Percentiles rank a stretch among this genome's conserved stretches.
Evolutionary conservation across 345 rosid species (phyloP).

Genomic region (Pseudoturritis turrita): DNA sequence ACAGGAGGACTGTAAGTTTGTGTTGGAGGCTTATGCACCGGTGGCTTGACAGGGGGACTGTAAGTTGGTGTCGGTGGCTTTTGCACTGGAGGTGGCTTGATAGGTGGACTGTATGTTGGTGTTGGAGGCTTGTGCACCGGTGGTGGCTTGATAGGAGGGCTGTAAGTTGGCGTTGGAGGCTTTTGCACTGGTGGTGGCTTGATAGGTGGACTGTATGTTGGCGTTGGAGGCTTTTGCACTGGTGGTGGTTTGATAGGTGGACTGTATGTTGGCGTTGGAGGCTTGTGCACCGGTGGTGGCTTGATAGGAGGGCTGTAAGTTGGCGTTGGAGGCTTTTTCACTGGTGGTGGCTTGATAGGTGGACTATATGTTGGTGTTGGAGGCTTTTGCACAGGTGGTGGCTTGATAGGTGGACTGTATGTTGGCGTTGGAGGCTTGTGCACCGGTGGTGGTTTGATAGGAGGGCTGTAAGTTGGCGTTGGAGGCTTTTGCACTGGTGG

Average conservation of each 20-base stretch:
- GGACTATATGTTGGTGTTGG: not conserved
- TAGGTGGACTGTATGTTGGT: not conserved
- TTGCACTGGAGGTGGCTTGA: not conserved
- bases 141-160: not conserved
- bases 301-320: not conserved
- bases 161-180: constrained; percentile 1
- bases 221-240: not conserved
- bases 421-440: not conserved
- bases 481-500: not conserved
- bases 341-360: not conserved
- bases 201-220: not conserved
- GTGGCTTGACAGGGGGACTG: not conserved
- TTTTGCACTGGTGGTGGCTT: not conserved
- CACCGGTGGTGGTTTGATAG: not conserved
- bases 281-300: not conserved
- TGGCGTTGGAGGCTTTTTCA: not conserved
- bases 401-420: not conserved
- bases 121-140: not conserved
- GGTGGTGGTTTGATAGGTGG: not conserved
- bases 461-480: not conserved
- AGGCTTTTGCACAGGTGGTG: not conserved
- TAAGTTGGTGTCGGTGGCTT: not conserved
- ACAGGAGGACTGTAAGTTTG: not conserved
- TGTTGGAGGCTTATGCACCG: not conserved
- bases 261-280: constrained; percentile 9